Base-by-base conservation (phyloP, 495 filamentous ascomycete genomes). In the Hypoxylon cercidicola region DNA sequence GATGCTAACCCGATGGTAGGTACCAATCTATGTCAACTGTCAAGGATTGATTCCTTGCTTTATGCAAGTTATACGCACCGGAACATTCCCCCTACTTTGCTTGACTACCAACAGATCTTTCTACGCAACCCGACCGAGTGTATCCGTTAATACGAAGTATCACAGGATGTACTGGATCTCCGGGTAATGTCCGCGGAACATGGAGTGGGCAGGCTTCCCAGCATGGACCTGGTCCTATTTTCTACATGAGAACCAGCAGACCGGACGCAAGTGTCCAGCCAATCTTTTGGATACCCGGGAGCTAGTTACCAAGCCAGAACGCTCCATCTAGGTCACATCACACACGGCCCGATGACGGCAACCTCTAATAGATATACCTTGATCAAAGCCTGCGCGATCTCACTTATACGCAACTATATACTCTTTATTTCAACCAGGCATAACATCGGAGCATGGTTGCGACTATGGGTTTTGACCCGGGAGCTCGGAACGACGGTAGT, bases 341-440 rank as follows among this genome's bases (percentile, higher is more conserved):
- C 25, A 28, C 25, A 21, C 13, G 39, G 12, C 8, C 18, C 10
- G 11, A 47, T 4, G 20, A 11, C 13, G 19, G 41, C 15, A 4
- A 30, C 45, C n/a, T 39, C 21, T 40, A 21, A n/a, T n/a, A n/a
- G n/a, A 59, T 55, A 3, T 37, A 21, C 39, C 35, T 51, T 37
- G 20, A 52, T 35, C 16, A 34, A 8, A 25, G 23, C 43, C 53
- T 62, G 45, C 51, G 61, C 23, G 34, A 53, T 48, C 56, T 61
- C 25, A 11, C 35, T 34, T 50, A 49, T 46, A 13, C 12, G 7
- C 2, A 8, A 32, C 16, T 41, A 23, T 52, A 18, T 39, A 39
- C 4, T 21, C 20, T 57, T 35, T 43, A 19, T n/a, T 15, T 19
- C 46, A 16, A 25, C 11, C 45, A 15, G 23, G 45, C 56, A 5